These are phyloP conservation scores for Rugonectria rugulosa DNA, from an alignment of 2,329 filamentous ascomycete genomes.

Conservation along the genomic window DNA sequence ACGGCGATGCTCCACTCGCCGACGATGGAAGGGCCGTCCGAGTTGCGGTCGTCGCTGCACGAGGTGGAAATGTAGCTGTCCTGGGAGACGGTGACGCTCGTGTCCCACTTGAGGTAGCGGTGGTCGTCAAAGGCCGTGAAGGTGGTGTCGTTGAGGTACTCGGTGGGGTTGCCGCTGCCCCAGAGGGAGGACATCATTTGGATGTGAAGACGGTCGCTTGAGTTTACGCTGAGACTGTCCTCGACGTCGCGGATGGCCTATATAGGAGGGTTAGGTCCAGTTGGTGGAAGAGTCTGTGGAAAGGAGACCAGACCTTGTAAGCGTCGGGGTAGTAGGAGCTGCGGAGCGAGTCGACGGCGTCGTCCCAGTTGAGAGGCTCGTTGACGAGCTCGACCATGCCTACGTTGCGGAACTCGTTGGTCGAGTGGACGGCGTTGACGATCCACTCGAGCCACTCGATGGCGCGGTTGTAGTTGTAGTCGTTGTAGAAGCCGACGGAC, in stretches of 20 bases:
- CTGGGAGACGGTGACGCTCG: slow-evolving; percentile 40
- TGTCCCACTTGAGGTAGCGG: slow-evolving; percentile 64
- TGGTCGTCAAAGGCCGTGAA: slow-evolving; percentile 65
- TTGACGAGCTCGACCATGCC: slow-evolving; percentile 62
- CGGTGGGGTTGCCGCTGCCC: slow-evolving; percentile 62
- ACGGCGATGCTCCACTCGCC: slow-evolving; percentile 66
- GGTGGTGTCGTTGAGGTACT: slow-evolving; percentile 50
- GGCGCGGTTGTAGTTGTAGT: slow-evolving; percentile 64
- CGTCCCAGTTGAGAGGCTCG: slow-evolving; percentile 33
- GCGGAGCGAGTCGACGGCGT: slow-evolving; percentile 29
- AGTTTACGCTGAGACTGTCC: slow-evolving; percentile 47
- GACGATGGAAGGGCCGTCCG: slow-evolving; percentile 54
- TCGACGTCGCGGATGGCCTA: slow-evolving; percentile 58
- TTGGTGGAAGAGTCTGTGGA: fast-evolving
- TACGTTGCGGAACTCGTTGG: slow-evolving; percentile 58
- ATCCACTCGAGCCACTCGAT: slow-evolving; percentile 64
- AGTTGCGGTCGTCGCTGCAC: slow-evolving; percentile 56
- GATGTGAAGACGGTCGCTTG: slow-evolving; percentile 58
- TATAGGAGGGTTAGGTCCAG: slow-evolving; percentile 1
- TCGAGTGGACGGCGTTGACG: slow-evolving; percentile 58
- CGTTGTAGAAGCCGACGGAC: slow-evolving; percentile 60
- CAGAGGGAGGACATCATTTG: slow-evolving; percentile 58
- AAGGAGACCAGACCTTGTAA: slow-evolving; percentile 19
- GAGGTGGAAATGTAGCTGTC: slow-evolving; percentile 56
- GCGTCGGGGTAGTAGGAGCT: slow-evolving; percentile 32